Conservation (phyloP, 192 early-diverging fungal species). For the Podochytrium sp. region DNA sequence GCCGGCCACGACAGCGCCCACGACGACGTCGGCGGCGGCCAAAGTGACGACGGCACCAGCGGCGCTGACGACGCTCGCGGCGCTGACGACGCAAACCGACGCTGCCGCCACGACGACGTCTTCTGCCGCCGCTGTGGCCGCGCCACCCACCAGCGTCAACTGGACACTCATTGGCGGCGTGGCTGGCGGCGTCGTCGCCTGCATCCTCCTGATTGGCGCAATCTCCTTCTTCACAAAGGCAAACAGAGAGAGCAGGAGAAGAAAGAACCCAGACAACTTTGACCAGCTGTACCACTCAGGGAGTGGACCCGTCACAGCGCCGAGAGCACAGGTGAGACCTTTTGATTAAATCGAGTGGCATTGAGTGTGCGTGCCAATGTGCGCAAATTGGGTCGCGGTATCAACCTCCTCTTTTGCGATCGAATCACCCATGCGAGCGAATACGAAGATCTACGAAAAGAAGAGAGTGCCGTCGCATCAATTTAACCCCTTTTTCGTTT, state of each 20-base stretch:
- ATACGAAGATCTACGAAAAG: no score
- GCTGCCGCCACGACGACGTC: not conserved
- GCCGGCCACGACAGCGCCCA: not conserved
- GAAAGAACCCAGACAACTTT: slow-evolving; percentile 1
- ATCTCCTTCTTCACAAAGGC: slow-evolving; percentile 24
- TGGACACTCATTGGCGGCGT: slow-evolving; percentile 5
- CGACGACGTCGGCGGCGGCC: slow-evolving; percentile 1
- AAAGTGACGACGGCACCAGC: not conserved
- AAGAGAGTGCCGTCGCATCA: no score
- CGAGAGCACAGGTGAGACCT: not conserved
- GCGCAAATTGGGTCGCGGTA: no score
- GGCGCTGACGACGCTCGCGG: not conserved
- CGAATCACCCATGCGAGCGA: no score
- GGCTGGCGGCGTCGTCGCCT: slow-evolving; percentile 5
- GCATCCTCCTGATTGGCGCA: slow-evolving; percentile 6
- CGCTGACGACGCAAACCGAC: not conserved
- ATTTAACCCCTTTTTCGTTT: no score
- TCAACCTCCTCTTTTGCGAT: no score
- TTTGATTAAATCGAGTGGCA: not conserved
- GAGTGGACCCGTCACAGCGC: not conserved
- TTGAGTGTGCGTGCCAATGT: no score
- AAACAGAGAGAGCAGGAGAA: not conserved
- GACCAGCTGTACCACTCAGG: no score
- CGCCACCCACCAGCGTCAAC: no score
- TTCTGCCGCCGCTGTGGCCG: not conserved